Base-by-base conservation (phyloP, 257 asterid genomes). In the Salvia hispanica region DNA sequence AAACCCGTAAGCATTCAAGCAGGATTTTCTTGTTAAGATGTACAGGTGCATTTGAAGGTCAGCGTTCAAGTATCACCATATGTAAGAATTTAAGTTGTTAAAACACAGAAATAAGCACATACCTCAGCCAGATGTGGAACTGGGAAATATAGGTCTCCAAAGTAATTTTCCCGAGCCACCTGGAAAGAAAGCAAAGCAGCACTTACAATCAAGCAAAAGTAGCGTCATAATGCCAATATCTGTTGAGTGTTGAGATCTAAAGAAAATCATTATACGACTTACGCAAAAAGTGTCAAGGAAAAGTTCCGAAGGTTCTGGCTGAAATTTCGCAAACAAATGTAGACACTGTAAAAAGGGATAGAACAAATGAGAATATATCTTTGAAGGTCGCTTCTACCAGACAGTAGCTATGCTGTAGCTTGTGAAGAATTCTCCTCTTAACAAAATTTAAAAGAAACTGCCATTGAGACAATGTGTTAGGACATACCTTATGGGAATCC, bases 81-180 rank as follows among this genome's bases (percentile, higher is more conserved):
- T 14, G 34, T 40, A 31, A 21, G 25, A 63, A 21, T 21, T 21
- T 21, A 21, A 21, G 25, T 21, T 57, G 56, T n/a, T 28, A 56
- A 11, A 15, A 48, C 31, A 43, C 15, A 28, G 36, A 33, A 72
- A 62, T 48, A 44, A 60, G 52, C 58, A 25, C 47, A 74, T 28
- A 86, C 99, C 99, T 88, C 82, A 93, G 87, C 99, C 99, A 93
- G 71, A 93, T 93, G 83, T 93, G 99, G 75, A 93, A 93, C 91
- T 93, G 99, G 62, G 99, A 93, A 74, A 90, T 93, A 58, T 93
- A 90, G 14, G 99, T 93, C 77, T 90, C 99, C 82, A 93, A 71
- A 11, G 97, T 93, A 73, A 93, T 66, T 81, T 93, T 93, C 66
- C 97, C 99, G 6, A 93, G 96, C 99, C 99, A 93, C 88, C 99